These are phyloP conservation scores for Phytopythium kandeliae DNA, from an alignment of 352 stramenopile species.

Conservation along the genomic window DNA sequence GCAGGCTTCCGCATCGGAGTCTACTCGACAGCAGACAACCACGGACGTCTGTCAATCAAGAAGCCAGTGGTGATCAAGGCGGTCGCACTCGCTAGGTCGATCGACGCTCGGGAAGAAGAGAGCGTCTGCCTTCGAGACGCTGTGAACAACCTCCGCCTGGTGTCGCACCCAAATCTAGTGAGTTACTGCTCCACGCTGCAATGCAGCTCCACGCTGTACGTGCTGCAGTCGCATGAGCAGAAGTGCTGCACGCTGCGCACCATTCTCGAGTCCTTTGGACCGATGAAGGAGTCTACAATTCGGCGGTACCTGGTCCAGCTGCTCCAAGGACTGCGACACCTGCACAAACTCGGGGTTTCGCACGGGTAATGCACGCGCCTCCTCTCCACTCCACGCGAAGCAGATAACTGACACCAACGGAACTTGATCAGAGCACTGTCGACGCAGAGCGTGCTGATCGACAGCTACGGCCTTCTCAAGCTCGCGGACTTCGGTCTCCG, in stretches of 20 bases:
- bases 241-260: constrained; percentile 46
- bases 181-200: constrained; percentile 32
- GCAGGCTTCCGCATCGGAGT: constrained; percentile 3
- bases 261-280: constrained; percentile 60
- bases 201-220: constrained; percentile 19
- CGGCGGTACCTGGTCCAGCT: constrained; percentile 60
- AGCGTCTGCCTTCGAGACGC: constrained; percentile 16
- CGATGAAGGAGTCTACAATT: constrained; percentile 70
- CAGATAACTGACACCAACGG: background rate
- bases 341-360: constrained; percentile 35
- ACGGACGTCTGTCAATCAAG: background rate
- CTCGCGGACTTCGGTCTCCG: constrained; percentile 46
- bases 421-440: constrained; percentile 24
- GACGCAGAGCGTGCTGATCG: constrained; percentile 47
- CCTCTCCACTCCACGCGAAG: no score
- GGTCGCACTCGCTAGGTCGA: background rate
- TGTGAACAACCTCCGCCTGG: constrained; percentile 34
- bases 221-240: constrained; percentile 28
- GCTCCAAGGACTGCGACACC: constrained; percentile 37
- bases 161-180: constrained; percentile 38
- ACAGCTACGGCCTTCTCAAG: constrained; percentile 52
- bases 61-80: constrained; percentile 20
- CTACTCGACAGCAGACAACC: background rate
- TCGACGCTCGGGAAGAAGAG: constrained; percentile 3
- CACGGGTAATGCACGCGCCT: no score